Evolutionary conservation across 2,329 filamentous ascomycete genomes (phyloP), one percentile per base, ranked within the genome.

Genomic region (Aspergillus ochraceoroseus): DNA sequence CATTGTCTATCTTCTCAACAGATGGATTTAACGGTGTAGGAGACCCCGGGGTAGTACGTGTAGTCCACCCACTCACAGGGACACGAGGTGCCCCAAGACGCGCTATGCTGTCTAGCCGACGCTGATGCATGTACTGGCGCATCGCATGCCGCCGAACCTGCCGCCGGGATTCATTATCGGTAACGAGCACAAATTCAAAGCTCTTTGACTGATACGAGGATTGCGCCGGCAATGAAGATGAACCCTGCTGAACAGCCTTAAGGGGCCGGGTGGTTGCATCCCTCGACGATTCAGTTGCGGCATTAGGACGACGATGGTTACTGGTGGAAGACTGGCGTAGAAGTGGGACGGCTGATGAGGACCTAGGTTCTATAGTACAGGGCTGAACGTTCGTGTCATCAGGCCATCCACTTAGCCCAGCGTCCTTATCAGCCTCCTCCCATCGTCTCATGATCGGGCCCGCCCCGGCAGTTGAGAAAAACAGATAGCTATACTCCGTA

Each of bases 91-190:
- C 53, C 26, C 56, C 58, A 7, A 61, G 38, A 14, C 58, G 53
- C 36, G 57, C 56, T 38, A 61, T 61, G 33, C 58, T 55, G 36
- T 61, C 57, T 27, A 58, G 47, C 14, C 58, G 58, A 20, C 58
- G 53, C 42, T 60, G 53, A 30, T 57, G 57, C 52, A 61, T 59
- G 44, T 61, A 60, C 43, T 60, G 57, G 27, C 57, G 57, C 58
- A 61, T 61, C n/a, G 57, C 58, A 61, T 61, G 57, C 19, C 58
- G 58, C 14, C 58, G 58, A 25, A 61, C 58, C 45, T 61, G 58
- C 12, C 53, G 58, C 26, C 57, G 51, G 15, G 58, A 61, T 42
- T 55, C 57, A 12, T 51, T 49, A 46, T 61, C 57, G 14, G 57
- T 61, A 19, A 61, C 58, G 32, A 61, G 46, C 17, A 61, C 58